Evolutionary conservation across 371 early-diverging fungal genomes (phyloP).

Genomic region (Apophysomyces variabilis): DNA sequence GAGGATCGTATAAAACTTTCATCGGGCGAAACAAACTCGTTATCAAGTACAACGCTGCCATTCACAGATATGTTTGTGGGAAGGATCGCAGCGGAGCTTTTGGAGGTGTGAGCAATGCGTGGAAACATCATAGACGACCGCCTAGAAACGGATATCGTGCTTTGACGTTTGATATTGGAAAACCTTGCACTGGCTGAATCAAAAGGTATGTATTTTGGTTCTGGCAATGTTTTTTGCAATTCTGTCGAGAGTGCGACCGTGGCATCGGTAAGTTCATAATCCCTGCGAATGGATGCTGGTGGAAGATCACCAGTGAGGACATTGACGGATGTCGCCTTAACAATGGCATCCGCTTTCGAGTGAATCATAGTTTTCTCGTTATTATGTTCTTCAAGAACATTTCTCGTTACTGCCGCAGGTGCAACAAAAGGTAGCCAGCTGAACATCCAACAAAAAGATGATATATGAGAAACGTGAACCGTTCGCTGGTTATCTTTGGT

Average conservation of each 20-base stretch:
- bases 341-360: constrained; percentile 10
- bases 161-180: constrained; percentile 12
- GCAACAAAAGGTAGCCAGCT: constrained; percentile 8
- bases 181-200: background rate
- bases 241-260: background rate
- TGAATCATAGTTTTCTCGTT: constrained; percentile 9
- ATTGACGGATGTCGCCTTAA: constrained; percentile 6
- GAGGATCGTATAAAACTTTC: background rate
- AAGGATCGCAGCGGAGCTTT: background rate
- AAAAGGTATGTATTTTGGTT: background rate
- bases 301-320: constrained; percentile 6
- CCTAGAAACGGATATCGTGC: constrained; percentile 18
- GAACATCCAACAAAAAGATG: background rate
- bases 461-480: constrained; percentile 3
- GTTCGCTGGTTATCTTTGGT: constrained; percentile 4
- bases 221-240: background rate
- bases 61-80: background rate
- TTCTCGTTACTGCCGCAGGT: background rate
- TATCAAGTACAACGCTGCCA: background rate
- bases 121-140: constrained; percentile 16
- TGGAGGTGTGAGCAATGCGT: constrained; percentile 9
- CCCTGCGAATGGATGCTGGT: background rate
- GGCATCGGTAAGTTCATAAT: constrained; percentile 2
- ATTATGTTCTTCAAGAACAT: constrained; percentile 1
- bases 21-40: background rate